Evolutionary conservation across 2,329 filamentous ascomycete species (phyloP).

Genomic region (Aspergillus japonicus): DNA sequence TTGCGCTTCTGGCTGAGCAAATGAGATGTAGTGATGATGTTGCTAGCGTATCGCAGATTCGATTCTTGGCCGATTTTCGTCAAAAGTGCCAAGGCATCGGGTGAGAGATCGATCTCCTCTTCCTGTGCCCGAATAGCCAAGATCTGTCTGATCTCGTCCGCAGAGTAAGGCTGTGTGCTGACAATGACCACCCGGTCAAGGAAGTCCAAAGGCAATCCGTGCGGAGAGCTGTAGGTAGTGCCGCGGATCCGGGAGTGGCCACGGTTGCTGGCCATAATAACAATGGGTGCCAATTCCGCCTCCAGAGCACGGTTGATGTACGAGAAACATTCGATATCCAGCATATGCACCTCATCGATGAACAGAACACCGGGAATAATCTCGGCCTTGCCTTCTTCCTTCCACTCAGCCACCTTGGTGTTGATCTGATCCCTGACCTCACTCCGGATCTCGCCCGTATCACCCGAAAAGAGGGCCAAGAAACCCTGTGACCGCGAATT

Average conservation of each 20-base stretch:
- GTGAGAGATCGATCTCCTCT: constrained; percentile 88
- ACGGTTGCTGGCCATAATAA: constrained; percentile 99
- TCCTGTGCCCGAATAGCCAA: constrained; percentile 89
- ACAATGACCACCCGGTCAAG: constrained; percentile 95
- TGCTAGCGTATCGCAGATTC: constrained; percentile 92
- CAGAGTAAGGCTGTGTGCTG: constrained; percentile 79
- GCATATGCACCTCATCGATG: constrained; percentile 99
- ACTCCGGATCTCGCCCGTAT: constrained; percentile 95
- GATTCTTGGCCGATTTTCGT: constrained; percentile 95
- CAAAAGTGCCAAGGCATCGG: constrained; percentile 85
- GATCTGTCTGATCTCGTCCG: constrained; percentile 88
- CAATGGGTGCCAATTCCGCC: constrained; percentile 89
- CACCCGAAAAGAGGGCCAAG: constrained; percentile 92
- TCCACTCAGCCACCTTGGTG: constrained; percentile 98
- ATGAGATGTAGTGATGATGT: constrained; percentile 92
- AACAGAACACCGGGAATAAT: constrained; percentile 97
- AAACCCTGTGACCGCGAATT: constrained; percentile 99
- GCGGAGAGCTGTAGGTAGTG: constrained; percentile 88
- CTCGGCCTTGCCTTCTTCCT: constrained; percentile 97
- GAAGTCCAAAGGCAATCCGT: constrained; percentile 93
- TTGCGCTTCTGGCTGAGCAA: constrained; percentile 82
- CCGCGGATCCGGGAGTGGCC: constrained; percentile 89
- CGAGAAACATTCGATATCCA: constrained; percentile 98
- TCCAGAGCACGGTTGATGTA: constrained; percentile 97
- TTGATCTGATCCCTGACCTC: constrained; percentile 99